Evolutionary conservation across 345 rosid genomes (phyloP), one percentile per base, ranked within the genome.

Genomic region (Litchi chinensis): DNA sequence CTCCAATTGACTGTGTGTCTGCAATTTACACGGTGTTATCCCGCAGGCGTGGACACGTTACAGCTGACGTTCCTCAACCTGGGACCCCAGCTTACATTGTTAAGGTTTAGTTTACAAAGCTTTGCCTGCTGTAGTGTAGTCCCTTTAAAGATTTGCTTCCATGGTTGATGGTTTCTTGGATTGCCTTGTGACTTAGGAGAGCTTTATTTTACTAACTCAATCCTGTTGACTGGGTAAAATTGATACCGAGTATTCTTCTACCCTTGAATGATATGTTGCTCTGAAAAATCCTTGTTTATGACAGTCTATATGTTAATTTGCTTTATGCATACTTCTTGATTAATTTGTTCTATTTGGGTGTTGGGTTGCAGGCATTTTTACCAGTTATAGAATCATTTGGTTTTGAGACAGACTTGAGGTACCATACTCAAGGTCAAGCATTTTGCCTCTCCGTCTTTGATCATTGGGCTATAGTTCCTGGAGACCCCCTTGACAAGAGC

Each of bases 51-150:
- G 99, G 99, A 44, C 98, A 94, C 77, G 97, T 94, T 65, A 96
- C 99, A 22, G 93, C 98, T 44, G 98, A 96, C 83, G 93, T 96
- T 79, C 99, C 99, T 79, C 99, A 94, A 83, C 98, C 99, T 0
- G 98, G 99, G 76, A 96, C 98, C 13, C 99, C 99, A 0, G 91
- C 93, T 67, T 96, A 96, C 81, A 94, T 92, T 68, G 99, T 96
- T 64, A 96, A 96, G 98, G 98, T 93, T 48, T 74, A 79, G 50
- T 66, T n/a, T 56, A n/a, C 79, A 62, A 24, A 70, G 8, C 43
- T 77, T 78, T 63, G 10, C 75, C 8, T 74, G 10, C 18, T 43
- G n/a, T 66, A 41, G 63, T 43, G 15, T 66, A 40, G 63, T 1
- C 39, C 26, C 48, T 37, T 32, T 50, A 81, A 57, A 40, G 10